phyloP scores from a whole-genome alignment of 176 grass and related monocot species.

The Saccharum officinarum region DNA sequence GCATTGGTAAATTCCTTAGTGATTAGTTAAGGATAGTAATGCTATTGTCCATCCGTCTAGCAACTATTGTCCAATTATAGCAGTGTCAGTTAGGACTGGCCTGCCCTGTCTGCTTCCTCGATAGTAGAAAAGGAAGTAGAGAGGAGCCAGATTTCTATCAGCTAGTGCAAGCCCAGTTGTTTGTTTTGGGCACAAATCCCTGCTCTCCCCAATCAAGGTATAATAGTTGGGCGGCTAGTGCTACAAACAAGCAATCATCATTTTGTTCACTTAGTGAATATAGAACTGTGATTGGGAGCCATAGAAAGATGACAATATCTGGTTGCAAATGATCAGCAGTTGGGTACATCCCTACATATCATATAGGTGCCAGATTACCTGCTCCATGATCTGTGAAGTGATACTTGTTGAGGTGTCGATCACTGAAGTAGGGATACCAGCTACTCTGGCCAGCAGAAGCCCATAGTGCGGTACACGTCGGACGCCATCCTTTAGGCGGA shows the following conservation, averaged over 20 bases:
- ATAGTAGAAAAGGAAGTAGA: background rate
- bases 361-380: slow-evolving; percentile 46
- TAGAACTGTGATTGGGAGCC: background rate
- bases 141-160: background rate
- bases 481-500: slow-evolving; percentile 73
- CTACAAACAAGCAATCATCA: background rate
- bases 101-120: too few relatives aligned
- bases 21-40: background rate
- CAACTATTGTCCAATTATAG: background rate
- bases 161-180: background rate
- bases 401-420: slow-evolving; percentile 67
- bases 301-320: background rate
- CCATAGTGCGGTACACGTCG: slow-evolving; percentile 74
- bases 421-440: slow-evolving; percentile 76
- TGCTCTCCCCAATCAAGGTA: background rate
- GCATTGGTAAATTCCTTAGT: background rate
- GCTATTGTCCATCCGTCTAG: too few relatives aligned
- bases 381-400: slow-evolving; percentile 74
- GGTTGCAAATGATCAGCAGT: background rate
- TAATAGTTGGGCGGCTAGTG: background rate
- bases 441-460: slow-evolving; percentile 80
- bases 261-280: background rate
- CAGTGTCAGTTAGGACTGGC: background rate
- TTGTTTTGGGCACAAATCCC: background rate
- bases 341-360: background rate